phyloP scores from a whole-genome alignment of 1,139 yeast species.

The Suhomyces wounanorum region DNA sequence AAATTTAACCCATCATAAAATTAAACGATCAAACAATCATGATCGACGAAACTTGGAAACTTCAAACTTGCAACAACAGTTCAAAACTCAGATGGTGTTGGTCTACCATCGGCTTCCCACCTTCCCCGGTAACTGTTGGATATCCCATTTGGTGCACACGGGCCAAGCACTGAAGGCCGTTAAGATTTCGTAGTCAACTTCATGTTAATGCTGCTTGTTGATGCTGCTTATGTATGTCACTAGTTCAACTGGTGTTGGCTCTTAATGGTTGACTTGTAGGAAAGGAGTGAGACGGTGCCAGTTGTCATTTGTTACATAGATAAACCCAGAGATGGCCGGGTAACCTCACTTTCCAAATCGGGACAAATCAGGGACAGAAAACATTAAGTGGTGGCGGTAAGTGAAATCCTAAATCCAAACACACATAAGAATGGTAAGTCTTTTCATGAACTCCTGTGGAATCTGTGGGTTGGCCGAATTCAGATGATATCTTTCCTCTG shows the following conservation, averaged over 20 bases:
- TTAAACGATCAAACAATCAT: no score
- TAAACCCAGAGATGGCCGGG: constrained; percentile 1
- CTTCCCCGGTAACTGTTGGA: neutral
- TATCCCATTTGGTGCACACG: neutral
- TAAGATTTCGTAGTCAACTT: neutral
- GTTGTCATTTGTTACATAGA: neutral
- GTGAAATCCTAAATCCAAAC: neutral
- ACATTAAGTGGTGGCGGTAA: constrained; percentile 1
- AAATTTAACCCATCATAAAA: neutral
- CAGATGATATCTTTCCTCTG: neutral
- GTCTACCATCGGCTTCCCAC: neutral
- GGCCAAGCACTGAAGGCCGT: neutral
- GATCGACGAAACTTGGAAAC: no score
- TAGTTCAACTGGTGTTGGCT: neutral
- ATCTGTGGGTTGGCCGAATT: neutral
- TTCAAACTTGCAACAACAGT: no score
- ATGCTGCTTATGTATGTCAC: neutral
- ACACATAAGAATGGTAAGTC: neutral
- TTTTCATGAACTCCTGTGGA: neutral
- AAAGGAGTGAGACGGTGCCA: neutral
- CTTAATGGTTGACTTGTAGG: neutral
- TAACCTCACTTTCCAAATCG: constrained; percentile 4
- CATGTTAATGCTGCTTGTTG: neutral
- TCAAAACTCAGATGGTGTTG: neutral
- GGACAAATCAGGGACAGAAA: constrained; percentile 1